Percentiles rank a stretch among this genome's conserved stretches.
Conservation (phyloP, 2,329 filamentous ascomycete species). For the Aspergillus intermedius region DNA sequence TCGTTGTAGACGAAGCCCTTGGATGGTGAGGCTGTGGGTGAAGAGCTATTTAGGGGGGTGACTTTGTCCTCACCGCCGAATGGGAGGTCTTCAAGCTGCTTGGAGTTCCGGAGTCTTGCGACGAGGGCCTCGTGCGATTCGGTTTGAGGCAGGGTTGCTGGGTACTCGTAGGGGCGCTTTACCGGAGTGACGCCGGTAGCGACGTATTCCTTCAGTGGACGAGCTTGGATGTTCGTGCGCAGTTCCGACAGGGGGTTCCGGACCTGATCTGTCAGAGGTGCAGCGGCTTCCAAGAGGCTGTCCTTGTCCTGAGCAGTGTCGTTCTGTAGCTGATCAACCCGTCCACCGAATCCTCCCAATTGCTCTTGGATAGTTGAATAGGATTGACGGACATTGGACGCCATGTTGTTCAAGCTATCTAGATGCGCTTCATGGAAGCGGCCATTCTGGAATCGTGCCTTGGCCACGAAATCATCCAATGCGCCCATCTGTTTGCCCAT, state of each 20-base stretch:
- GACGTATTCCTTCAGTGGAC: constrained; percentile 68
- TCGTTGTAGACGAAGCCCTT: constrained; percentile 52
- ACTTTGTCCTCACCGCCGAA: constrained; percentile 25
- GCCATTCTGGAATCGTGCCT: constrained; percentile 73
- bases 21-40: constrained; percentile 35
- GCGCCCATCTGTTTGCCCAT: constrained; percentile 84
- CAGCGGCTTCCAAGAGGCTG: constrained; percentile 55
- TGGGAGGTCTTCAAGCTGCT: constrained; percentile 25
- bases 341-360: constrained; percentile 61
- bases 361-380: constrained; percentile 65
- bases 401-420: constrained; percentile 59
- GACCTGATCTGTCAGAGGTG: constrained; percentile 53
- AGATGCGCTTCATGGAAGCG: constrained; percentile 65
- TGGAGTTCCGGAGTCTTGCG: constrained; percentile 43
- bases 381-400: constrained; percentile 63
- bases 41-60: constrained; percentile 16
- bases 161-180: constrained; percentile 74
- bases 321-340: constrained; percentile 61
- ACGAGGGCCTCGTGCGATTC: constrained; percentile 54
- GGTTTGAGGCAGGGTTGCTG: constrained; percentile 71
- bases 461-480: constrained; percentile 81
- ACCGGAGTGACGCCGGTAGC: constrained; percentile 81
- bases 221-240: constrained; percentile 59
- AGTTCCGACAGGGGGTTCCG: constrained; percentile 66
- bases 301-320: constrained; percentile 59